A percentile compares a stretch with the other conserved stretches of the same genome.
phyloP scores from a whole-genome alignment of 306 rosid genomes.

The Prunus dulcis region DNA sequence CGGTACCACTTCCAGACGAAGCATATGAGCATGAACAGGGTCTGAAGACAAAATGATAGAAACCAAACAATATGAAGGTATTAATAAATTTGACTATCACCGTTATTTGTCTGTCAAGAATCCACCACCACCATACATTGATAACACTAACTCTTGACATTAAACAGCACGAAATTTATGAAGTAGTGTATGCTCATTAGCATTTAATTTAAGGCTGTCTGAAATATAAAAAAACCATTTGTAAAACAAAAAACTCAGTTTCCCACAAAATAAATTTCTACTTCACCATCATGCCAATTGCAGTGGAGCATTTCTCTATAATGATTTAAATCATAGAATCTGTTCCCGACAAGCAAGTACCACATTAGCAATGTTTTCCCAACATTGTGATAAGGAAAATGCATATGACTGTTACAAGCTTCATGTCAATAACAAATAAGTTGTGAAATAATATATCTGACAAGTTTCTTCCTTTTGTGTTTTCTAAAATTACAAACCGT shows the following conservation, averaged over 20 bases:
- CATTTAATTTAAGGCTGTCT: background rate
- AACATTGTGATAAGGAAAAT: background rate
- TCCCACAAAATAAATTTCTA: background rate
- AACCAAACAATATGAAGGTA: background rate
- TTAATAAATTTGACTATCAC: background rate
- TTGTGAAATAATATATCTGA: background rate
- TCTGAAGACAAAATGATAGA: conserved; percentile 15
- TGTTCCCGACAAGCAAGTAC: background rate
- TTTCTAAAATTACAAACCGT: background rate
- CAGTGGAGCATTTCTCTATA: background rate
- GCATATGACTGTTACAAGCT: background rate
- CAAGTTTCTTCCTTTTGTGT: background rate
- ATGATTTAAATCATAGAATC: background rate
- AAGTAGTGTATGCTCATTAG: background rate
- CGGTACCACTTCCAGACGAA: background rate
- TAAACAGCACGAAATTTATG: background rate
- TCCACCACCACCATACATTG: background rate
- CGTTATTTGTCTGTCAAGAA: background rate
- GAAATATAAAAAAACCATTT: background rate
- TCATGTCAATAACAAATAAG: background rate
- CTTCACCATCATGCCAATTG: background rate
- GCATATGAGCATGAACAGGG: conserved; percentile 15
- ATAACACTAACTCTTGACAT: background rate
- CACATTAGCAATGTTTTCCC: background rate
- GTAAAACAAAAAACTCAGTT: background rate